Percentiles rank a stretch among this genome's conserved stretches.
phyloP scores from a whole-genome alignment of 2,329 filamentous ascomycete genomes.

The Calonectria crousiana region DNA sequence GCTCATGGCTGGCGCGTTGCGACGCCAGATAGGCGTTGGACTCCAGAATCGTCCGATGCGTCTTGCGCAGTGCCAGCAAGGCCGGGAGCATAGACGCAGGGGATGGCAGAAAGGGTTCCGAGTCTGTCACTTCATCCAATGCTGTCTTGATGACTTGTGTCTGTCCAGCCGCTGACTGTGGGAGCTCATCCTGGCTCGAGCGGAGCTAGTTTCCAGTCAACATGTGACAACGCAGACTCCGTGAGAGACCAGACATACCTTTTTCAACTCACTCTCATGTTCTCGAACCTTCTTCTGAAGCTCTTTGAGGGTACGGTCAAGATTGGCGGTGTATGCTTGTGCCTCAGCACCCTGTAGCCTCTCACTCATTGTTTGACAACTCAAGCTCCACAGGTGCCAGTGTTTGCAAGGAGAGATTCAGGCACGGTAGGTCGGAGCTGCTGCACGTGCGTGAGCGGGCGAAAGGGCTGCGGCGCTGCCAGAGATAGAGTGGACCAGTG shows the following conservation, averaged over 20 bases:
- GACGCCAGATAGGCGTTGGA: conserved; percentile 69
- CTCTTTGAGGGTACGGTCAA: conserved; percentile 76
- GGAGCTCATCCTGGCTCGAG: conserved; percentile 36
- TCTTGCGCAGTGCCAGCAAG: conserved; percentile 77
- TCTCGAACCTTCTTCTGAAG: conserved; percentile 71
- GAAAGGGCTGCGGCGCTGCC: conserved; percentile 10
- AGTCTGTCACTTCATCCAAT: conserved; percentile 72
- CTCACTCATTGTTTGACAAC: conserved; percentile 40
- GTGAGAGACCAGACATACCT: conserved; percentile 48
- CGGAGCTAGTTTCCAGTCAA: conserved; percentile 43
- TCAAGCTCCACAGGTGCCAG: conserved; percentile 24
- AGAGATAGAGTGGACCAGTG: conserved; percentile 17
- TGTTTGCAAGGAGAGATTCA: not conserved
- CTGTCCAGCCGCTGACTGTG: conserved; percentile 47
- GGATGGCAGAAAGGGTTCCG: conserved; percentile 74
- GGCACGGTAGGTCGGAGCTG: not conserved
- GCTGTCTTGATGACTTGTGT: conserved; percentile 69
- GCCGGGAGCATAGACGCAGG: conserved; percentile 77
- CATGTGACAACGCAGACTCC: not conserved
- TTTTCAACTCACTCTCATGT: conserved; percentile 63
- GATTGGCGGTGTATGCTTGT: conserved; percentile 56
- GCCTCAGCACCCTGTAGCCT: conserved; percentile 40
- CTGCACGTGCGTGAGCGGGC: not conserved
- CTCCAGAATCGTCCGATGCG: conserved; percentile 73
- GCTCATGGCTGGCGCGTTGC: conserved; percentile 57